phyloP scores from a whole-genome alignment of 2,329 filamentous ascomycete genomes.

The Thermoascus crustaceus region DNA sequence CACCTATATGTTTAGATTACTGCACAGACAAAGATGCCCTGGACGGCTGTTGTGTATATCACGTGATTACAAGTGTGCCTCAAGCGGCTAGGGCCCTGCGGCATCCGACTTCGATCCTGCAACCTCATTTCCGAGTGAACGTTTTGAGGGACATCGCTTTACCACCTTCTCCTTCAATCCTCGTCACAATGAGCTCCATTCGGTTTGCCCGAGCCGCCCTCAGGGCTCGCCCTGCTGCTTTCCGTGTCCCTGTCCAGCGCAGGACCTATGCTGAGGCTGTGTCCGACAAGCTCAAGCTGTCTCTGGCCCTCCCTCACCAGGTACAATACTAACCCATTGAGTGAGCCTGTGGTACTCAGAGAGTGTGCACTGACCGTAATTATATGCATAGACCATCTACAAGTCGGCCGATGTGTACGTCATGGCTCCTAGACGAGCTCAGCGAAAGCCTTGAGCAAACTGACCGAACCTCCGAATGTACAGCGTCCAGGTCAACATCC shows the following conservation, averaged over 20 bases:
- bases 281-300: slow-evolving; percentile 95
- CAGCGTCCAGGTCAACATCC: slow-evolving; percentile 92
- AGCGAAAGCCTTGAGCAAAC: slow-evolving; percentile 15
- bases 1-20: too few relatives aligned
- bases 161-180: slow-evolving; percentile 23
- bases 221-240: slow-evolving; percentile 68
- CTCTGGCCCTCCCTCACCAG: slow-evolving; percentile 95
- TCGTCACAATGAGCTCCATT: slow-evolving; percentile 74
- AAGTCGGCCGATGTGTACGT: slow-evolving; percentile 64
- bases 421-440: slow-evolving; percentile 4
- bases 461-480: slow-evolving; percentile 58
- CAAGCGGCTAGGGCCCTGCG: slow-evolving; percentile 7
- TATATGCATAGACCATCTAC: slow-evolving; percentile 52
- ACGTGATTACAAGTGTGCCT: slow-evolving; percentile 9
- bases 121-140: slow-evolving; percentile 10
- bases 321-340: slow-evolving; percentile 51
- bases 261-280: slow-evolving; percentile 86
- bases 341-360: neutral
- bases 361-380: slow-evolving; percentile 16
- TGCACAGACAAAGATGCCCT: too few relatives aligned
- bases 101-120: slow-evolving; percentile 12
- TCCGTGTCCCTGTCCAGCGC: slow-evolving; percentile 70
- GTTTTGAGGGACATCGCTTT: slow-evolving; percentile 24
- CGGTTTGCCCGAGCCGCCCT: slow-evolving; percentile 86
- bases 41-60: slow-evolving; percentile 1